Percentiles rank a stretch among this genome's conserved stretches.
phyloP scores from a whole-genome alignment of 148 eudicot genomes.

The Rhododendron henanense region DNA sequence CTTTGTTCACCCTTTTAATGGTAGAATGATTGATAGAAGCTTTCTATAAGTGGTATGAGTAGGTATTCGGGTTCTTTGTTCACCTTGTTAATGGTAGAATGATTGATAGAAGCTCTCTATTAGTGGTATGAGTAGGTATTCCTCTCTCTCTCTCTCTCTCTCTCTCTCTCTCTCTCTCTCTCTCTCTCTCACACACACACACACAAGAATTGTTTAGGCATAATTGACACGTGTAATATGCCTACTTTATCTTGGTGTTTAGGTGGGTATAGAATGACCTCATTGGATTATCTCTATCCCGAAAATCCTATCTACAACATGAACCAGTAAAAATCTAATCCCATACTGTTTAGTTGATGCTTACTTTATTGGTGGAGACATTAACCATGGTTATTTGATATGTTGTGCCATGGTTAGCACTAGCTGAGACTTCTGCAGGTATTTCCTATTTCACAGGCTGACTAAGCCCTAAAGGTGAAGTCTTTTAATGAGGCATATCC shows the following conservation, averaged over 20 bases:
- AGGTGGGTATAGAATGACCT: background rate
- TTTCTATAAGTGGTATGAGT: background rate
- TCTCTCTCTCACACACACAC: background rate
- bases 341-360: background rate
- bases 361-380: background rate
- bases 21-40: background rate
- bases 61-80: background rate
- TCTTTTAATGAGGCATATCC: background rate
- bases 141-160: background rate
- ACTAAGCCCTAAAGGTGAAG: background rate
- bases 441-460: background rate
- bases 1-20: background rate
- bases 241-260: background rate
- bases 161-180: conserved; percentile 1
- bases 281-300: background rate
- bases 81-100: background rate
- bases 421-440: background rate
- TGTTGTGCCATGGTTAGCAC: background rate
- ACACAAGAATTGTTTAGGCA: background rate
- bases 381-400: background rate
- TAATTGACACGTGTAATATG: background rate
- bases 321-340: background rate
- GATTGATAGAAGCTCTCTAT: background rate
- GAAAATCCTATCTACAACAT: background rate
- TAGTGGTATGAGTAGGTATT: background rate